phyloP scores from a whole-genome alignment of 148 eudicot species.

The Persicaria maculosa region DNA sequence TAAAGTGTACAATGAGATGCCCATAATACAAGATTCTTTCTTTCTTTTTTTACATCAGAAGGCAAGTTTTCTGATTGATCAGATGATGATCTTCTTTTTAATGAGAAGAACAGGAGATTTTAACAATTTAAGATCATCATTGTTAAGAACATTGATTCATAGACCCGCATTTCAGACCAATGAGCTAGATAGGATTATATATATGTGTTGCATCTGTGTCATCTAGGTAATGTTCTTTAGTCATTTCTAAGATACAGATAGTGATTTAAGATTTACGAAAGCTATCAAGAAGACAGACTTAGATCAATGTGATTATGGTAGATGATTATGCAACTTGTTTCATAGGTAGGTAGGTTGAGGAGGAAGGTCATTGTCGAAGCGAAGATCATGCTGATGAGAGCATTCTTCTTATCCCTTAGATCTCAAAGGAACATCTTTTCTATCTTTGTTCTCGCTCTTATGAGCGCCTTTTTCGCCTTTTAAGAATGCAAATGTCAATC shows the following conservation, averaged over 20 bases:
- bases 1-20: constrained; percentile 6
- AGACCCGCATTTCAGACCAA: no score
- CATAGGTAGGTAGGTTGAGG: background rate
- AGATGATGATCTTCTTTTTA: background rate
- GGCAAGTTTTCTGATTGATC: background rate
- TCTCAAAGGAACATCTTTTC: background rate
- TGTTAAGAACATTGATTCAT: background rate
- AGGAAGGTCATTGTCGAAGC: constrained; percentile 8
- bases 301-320: constrained; percentile 2
- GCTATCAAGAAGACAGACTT: background rate
- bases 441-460: constrained; percentile 10
- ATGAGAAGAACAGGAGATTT: background rate
- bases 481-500: background rate
- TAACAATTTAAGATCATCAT: background rate
- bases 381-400: constrained; percentile 8
- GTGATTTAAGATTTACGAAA: background rate
- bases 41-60: background rate
- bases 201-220: background rate
- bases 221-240: background rate
- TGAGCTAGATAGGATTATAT: background rate
- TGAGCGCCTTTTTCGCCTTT: constrained; percentile 7
- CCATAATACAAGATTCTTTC: constrained; percentile 4
- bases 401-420: constrained; percentile 5
- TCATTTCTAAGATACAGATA: background rate
- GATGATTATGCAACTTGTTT: constrained; percentile 3